A percentile compares a stretch with the other conserved stretches of the same genome.
Evolutionary conservation across 306 rosid genomes (phyloP).

Genomic region (Arachis hypogaea): DNA sequence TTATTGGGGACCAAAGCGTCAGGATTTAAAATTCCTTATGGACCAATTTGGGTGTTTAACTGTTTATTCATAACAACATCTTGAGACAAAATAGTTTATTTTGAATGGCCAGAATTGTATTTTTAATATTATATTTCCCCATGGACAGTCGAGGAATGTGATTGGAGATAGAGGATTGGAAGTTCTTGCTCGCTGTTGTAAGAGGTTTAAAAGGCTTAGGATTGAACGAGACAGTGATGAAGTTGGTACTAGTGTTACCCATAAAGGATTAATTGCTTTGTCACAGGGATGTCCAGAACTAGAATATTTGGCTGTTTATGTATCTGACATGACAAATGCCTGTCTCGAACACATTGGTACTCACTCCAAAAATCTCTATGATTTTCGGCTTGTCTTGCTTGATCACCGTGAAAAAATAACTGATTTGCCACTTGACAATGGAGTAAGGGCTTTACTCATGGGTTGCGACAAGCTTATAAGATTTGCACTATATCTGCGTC

Average conservation of each 20-base stretch:
- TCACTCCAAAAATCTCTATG: constrained; percentile 68
- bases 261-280: constrained; percentile 81
- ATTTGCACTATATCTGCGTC: constrained; percentile 83
- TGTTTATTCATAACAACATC: background rate
- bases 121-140: constrained; percentile 25
- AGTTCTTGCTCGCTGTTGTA: constrained; percentile 75
- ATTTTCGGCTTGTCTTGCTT: constrained; percentile 91
- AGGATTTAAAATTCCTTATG: too few relatives aligned
- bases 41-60: too few relatives aligned
- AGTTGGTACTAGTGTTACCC: constrained; percentile 55
- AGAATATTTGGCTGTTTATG: constrained; percentile 89
- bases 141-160: constrained; percentile 85
- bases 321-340: constrained; percentile 78
- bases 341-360: constrained; percentile 75
- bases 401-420: constrained; percentile 66
- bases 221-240: constrained; percentile 92
- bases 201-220: constrained; percentile 79
- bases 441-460: constrained; percentile 74
- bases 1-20: too few relatives aligned
- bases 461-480: constrained; percentile 84
- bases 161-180: constrained; percentile 94
- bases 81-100: background rate
- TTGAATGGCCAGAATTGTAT: constrained; percentile 8
- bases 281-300: constrained; percentile 86
- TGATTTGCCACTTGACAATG: constrained; percentile 89